Evolutionary conservation across 805 yeast genomes (phyloP), one percentile per base, ranked within the genome.

Genomic region (Isabelozyma rhagii): DNA sequence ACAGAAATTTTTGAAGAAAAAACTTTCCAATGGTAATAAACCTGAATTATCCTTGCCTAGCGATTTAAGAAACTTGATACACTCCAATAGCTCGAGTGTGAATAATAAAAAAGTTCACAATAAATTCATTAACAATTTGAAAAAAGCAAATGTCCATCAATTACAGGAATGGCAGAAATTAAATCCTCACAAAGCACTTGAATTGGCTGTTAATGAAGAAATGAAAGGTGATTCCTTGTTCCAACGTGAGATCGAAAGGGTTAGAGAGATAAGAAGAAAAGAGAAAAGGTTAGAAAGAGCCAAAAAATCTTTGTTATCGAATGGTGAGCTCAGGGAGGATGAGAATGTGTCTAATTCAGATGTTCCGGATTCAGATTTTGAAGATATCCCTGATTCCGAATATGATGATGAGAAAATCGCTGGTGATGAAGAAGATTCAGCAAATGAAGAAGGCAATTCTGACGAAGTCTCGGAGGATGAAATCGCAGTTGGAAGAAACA

Each of bases 171-270:
- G 36, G 39, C 36, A 28, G 17, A 43, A 31, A 15, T 9, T 14
- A 14, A 43, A 43, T 14, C 60, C 58, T 4, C 50, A 59, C 43
- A 60, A 57, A 36, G 55, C 62, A 17, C 49, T 65, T 10, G 67
- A 69, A 43, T 76, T 72, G 47, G 63, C 72, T 39, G 76, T 73
- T 45, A 64, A 67, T 52, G 77, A 74, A 45, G 79, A 74, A 41
- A 77, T 72, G 44, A 66, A 67, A 25, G 72, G 74, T 77, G 77
- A 73, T 5, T 62, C 69, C 9, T 62, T 74, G 41, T 67, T 82
- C 55, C 80, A 80, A 54, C 70, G 78, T 50, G 84, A 80, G 58
- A 73, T 79, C 52, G 75, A 75, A 49, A 71, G 84, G 54, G 79
- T 69, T 13, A 62, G 72, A 46, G 69, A 70, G 15, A 71, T 80